A percentile compares a stretch with the other conserved stretches of the same genome.
These are phyloP conservation scores for Colletotrichum sp. DNA, from an alignment of 2,329 filamentous ascomycete genomes.

Conservation along the genomic window DNA sequence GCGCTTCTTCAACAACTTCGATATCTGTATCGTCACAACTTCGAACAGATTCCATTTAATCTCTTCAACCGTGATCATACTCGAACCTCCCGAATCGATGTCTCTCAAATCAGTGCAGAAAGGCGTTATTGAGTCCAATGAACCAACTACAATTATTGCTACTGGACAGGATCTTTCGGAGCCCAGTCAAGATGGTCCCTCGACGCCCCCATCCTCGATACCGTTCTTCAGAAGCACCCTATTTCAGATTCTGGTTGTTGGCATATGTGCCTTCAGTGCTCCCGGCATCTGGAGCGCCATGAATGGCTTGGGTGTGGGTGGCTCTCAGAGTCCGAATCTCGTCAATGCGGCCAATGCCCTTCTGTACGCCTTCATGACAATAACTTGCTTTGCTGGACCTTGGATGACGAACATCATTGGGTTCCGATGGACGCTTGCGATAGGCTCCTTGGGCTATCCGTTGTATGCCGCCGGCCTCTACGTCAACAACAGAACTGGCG, in stretches of 20 bases:
- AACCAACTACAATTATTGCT: not conserved
- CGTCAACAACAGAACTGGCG: conserved; percentile 65
- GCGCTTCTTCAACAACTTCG: not conserved
- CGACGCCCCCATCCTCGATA: not conserved
- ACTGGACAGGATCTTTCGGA: not conserved
- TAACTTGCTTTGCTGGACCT: conserved; percentile 45
- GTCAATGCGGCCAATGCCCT: conserved; percentile 51
- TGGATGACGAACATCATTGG: conserved; percentile 42
- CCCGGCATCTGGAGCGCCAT: conserved; percentile 49
- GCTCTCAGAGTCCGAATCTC: conserved; percentile 43
- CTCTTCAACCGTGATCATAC: not conserved
- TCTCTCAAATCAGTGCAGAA: not conserved
- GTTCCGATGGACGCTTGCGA: conserved; percentile 39
- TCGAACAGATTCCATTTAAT: not conserved
- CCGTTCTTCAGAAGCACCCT: conserved; percentile 32
- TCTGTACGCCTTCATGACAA: conserved; percentile 48
- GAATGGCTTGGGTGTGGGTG: conserved; percentile 43
- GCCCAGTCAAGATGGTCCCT: not conserved
- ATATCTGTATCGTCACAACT: not conserved
- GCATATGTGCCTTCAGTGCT: conserved; percentile 43
- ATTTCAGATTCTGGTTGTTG: conserved; percentile 45
- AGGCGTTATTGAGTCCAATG: not conserved
- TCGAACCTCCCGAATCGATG: not conserved
- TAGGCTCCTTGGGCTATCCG: conserved; percentile 63
- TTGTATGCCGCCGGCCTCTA: conserved; percentile 63